Percentiles rank a stretch among this genome's conserved stretches.
Evolutionary conservation across 306 rosid species (phyloP).

Genomic region (Vicia faba): DNA sequence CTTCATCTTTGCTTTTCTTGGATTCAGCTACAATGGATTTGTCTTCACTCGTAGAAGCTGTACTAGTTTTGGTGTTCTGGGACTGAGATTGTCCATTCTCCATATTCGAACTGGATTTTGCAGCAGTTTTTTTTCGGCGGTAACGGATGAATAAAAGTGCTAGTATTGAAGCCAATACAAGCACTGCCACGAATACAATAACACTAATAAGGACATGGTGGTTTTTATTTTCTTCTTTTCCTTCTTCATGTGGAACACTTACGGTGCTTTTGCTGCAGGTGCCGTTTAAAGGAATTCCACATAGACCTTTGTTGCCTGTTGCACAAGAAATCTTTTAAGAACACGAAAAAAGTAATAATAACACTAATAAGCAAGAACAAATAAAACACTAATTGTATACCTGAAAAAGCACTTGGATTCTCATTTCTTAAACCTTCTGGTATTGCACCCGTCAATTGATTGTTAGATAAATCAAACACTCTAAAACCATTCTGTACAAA

Average conservation of each 20-base stretch:
- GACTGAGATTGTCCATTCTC: constrained; percentile 4
- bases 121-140: constrained; percentile 32
- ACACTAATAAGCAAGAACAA: not conserved
- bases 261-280: constrained; percentile 45
- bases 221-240: constrained; percentile 27
- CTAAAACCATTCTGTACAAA: constrained; percentile 48
- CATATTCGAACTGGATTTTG: not conserved
- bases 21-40: constrained; percentile 33
- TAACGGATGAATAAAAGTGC: constrained; percentile 32
- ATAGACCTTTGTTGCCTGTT: constrained; percentile 67
- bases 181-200: constrained; percentile 37
- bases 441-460: constrained; percentile 60
- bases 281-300: constrained; percentile 61
- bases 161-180: constrained; percentile 38
- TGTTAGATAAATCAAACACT: constrained; percentile 53
- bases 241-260: not conserved
- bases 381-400: constrained; percentile 36
- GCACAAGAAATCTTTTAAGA: constrained; percentile 15
- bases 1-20: constrained; percentile 44
- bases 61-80: constrained; percentile 1
- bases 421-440: constrained; percentile 43
- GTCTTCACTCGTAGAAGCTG: constrained; percentile 20
- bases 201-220: constrained; percentile 26
- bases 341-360: not conserved
- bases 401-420: constrained; percentile 43